Evolutionary conservation across 169 alveolate genomes (phyloP).

Genomic region (Toxoplasma gondii): DNA sequence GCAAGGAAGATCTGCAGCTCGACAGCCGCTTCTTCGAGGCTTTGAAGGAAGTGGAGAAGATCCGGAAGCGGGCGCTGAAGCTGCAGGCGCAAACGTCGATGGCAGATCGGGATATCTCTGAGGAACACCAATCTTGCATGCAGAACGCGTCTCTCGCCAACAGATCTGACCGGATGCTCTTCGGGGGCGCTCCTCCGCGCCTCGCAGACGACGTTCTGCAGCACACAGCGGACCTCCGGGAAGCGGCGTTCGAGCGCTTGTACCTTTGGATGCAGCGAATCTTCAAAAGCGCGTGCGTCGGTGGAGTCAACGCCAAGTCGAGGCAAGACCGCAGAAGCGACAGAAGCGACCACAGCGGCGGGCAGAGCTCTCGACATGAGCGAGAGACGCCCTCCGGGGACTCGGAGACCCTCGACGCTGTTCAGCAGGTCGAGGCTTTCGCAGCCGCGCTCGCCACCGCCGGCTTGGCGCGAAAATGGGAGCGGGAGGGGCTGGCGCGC

Average conservation of each 20-base stretch:
- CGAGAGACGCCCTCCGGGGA: too few species aligned
- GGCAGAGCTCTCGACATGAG: background rate
- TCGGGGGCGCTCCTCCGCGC: background rate
- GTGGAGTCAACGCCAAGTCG: background rate
- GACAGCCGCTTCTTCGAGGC: background rate
- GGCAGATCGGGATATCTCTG: background rate
- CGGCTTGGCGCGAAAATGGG: background rate
- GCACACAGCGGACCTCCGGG: slow-evolving; percentile 21
- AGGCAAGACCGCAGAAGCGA: background rate
- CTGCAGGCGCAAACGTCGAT: slow-evolving; percentile 13
- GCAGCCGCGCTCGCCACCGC: background rate
- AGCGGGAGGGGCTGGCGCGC: background rate
- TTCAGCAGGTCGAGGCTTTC: background rate
- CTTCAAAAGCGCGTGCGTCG: background rate
- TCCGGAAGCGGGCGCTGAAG: slow-evolving; percentile 6
- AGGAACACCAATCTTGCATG: background rate
- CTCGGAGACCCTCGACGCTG: background rate
- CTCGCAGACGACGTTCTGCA: slow-evolving; percentile 24
- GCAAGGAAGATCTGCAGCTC: background rate
- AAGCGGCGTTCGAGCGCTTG: slow-evolving; percentile 14
- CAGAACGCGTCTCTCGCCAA: background rate
- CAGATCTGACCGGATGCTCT: background rate
- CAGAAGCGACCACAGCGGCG: background rate
- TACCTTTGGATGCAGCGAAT: slow-evolving; percentile 8
- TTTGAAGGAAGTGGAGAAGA: background rate